Base-by-base conservation (phyloP, 2,329 filamentous ascomycete genomes). In the Beauveria caledonica region DNA sequence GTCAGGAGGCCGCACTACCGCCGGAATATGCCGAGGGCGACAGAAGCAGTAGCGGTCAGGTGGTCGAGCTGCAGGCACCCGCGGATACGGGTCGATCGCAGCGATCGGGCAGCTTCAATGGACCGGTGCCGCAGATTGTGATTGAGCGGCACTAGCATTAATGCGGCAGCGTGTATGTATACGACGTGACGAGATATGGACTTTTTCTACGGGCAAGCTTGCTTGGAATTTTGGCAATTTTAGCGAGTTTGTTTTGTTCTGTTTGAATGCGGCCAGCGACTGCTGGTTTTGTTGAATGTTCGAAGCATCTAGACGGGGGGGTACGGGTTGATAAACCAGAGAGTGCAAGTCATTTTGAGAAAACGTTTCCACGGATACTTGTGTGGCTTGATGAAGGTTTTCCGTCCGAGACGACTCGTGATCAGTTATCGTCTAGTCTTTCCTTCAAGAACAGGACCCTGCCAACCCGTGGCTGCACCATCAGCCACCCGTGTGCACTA, bases 11-110 rank as follows among this genome's bases (percentile, higher is more conserved):
- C 10, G 57, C 78, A 50, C 78, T 81, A 10, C 82, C 82, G 9
- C 81, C 81, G 1, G 75, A 76, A 19, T 84, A 84, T 64, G 71
- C 77, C 0, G 77, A 77, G 27, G 46, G 45, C 21, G 15, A 8
- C 23, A 29, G 49, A 13, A 25, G n/a, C 15, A 44, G 17, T 23
- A 36, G 29, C 17, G 19, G 8, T 48, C 49, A 13, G 46, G 33
- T 36, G 33, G 33, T 29, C 9, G 39, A 55, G 29, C 36, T 45
- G 36, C 56, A 62, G 13, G 11, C 48, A 8, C 19, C 58, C 13
- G 45, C 51, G 33, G 51, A 39, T 25, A 9, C 42, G 21, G 15
- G 13, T 17, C 58, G 52, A 19, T 36, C 57, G 17, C 58, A 27
- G 17, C 39, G 25, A 19, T 42, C 53, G 5, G 29, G 42, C 13